A percentile compares a stretch with the other conserved stretches of the same genome.
phyloP scores from a whole-genome alignment of 2,329 filamentous ascomycete species.

The Exophiala dermatitidis region DNA sequence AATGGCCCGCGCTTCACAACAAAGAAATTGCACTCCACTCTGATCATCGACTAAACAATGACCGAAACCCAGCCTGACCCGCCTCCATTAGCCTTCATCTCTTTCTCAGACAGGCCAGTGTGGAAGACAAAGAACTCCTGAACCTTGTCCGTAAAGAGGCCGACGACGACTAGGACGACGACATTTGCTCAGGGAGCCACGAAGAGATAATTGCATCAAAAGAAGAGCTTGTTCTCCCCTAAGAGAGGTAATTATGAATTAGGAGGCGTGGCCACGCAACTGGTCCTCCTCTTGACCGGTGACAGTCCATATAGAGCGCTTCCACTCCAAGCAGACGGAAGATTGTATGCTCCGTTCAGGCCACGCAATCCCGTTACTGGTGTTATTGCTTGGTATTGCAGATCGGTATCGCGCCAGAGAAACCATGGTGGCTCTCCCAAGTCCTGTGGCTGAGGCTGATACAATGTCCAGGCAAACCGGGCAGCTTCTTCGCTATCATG shows the following conservation, averaged over 20 bases:
- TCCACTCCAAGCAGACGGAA: no score
- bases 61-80: slow-evolving; percentile 1
- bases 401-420: no score
- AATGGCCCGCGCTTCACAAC: slow-evolving; percentile 7
- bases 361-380: not conserved
- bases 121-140: slow-evolving; percentile 3
- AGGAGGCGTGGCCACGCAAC: slow-evolving; percentile 5
- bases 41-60: slow-evolving; percentile 17
- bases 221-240: not conserved
- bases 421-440: no score
- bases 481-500: no score
- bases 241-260: not conserved
- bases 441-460: no score
- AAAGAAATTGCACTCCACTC: slow-evolving; percentile 19
- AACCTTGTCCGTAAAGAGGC: not conserved
- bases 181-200: not conserved
- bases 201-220: not conserved
- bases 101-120: slow-evolving; percentile 2
- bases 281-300: slow-evolving; percentile 2
- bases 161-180: not conserved
- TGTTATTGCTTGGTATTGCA: no score
- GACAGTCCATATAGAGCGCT: no score
- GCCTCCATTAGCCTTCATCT: slow-evolving; percentile 10
- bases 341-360: not conserved
- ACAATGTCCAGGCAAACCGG: no score